Evolutionary conservation across 179 eudicot genomes (phyloP), one percentile per base, ranked within the genome.

Genomic region (Silene noctiflora): DNA sequence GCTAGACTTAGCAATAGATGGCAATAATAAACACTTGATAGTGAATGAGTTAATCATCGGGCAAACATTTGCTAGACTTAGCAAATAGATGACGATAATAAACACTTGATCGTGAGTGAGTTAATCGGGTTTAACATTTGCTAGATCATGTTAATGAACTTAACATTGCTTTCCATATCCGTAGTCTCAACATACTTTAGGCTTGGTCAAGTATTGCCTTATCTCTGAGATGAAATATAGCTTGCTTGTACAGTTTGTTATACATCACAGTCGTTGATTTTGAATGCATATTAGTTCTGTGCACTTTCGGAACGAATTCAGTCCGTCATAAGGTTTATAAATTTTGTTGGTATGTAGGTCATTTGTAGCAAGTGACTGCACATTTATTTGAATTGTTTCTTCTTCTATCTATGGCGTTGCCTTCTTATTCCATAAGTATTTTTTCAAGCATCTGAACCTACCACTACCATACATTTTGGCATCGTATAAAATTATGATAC

Each of bases 191-290:
- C 63, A 59, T 59, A n/a, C 24, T 20, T 17, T 17, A 20, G 7
- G 9, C 63, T 63, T 12, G 35, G 11, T 27, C 17, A 63, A 63
- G 1, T 31, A 13, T 4, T 24, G 19, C 39, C 67, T 27, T 63
- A 63, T 63, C 33, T 24, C 67, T 63, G 24, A 13, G n/a, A 63
- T 63, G 35, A 63, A 63, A 63, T 24, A 21, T 63, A 63, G 67
- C 39, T 63, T 33, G 0, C 39, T 33, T 33, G 39, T 33, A 33
- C 39, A 33, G 39, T 33, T 33, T 33, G 39, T 33, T 33, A 29
- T 13, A 22, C 14, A 8, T 12, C 11, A 31, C n/a, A 10, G 35
- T 63, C 33, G 35, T 63, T 63, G 14, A 63, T 25, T 63, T 59
- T 59, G 9, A n/a, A 59, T 59, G 24, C 22, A 5, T 60, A 60